These are phyloP conservation scores for Rhizopus microsporus DNA, from an alignment of 371 early-diverging fungal species.

Conservation along the genomic window DNA sequence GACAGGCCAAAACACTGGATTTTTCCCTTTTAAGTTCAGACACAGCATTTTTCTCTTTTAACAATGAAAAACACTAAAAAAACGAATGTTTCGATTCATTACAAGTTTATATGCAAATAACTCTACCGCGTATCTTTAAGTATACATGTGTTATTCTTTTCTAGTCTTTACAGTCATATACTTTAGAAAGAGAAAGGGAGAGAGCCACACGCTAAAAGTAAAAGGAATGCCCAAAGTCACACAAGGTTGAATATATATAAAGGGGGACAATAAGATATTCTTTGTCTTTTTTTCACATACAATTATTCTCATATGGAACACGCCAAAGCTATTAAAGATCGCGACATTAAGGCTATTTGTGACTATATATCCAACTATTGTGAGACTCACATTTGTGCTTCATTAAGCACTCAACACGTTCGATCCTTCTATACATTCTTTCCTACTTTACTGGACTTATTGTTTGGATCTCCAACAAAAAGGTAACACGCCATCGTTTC, in stretches of 20 bases:
- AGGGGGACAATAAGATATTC: neutral
- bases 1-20: neutral
- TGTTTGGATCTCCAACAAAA: slow-evolving; percentile 40
- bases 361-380: slow-evolving; percentile 15
- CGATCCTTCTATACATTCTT: slow-evolving; percentile 19
- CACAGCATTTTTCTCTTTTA: too few species aligned
- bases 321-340: slow-evolving; percentile 10
- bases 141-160: too few species aligned
- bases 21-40: too few species aligned
- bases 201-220: neutral
- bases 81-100: too few species aligned
- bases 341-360: slow-evolving; percentile 16
- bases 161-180: too few species aligned
- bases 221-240: neutral
- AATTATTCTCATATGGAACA: slow-evolving; percentile 10
- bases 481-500: slow-evolving; percentile 21
- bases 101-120: too few species aligned
- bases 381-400: slow-evolving; percentile 6
- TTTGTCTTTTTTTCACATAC: too few species aligned
- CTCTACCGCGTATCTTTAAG: too few species aligned
- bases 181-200: too few species aligned
- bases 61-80: too few species aligned
- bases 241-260: neutral
- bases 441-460: slow-evolving; percentile 29
- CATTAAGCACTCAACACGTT: neutral